Evolutionary conservation across 2,329 filamentous ascomycete species (phyloP).

Genomic region (Pseudogymnoascus sp.): DNA sequence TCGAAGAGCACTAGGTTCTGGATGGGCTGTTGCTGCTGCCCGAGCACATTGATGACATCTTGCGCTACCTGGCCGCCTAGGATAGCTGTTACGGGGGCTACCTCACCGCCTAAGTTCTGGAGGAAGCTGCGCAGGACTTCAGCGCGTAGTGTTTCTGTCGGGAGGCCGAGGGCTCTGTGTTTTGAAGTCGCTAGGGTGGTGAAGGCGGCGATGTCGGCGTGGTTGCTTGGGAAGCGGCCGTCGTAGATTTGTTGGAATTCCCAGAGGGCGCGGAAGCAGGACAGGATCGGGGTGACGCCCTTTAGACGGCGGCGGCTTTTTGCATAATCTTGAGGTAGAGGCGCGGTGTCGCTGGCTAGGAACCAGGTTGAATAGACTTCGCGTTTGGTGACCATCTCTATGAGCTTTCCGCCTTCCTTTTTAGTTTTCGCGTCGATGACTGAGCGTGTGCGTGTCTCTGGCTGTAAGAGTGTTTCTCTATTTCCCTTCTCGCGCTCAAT

Average conservation of each 20-base stretch:
- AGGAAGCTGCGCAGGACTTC: constrained; percentile 77
- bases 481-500: constrained; percentile 81
- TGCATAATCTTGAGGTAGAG: constrained; percentile 60
- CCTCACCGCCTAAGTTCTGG: constrained; percentile 74
- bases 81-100: constrained; percentile 80
- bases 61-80: constrained; percentile 86
- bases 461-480: constrained; percentile 46
- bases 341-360: constrained; percentile 69
- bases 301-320: constrained; percentile 59
- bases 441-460: constrained; percentile 70
- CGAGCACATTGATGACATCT: constrained; percentile 94
- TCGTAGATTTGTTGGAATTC: constrained; percentile 60
- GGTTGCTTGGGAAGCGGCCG: constrained; percentile 44
- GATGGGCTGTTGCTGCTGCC: constrained; percentile 83
- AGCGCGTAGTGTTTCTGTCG: constrained; percentile 55
- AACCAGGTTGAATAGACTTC: constrained; percentile 84
- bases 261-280: constrained; percentile 84
- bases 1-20: constrained; percentile 94
- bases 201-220: constrained; percentile 64
- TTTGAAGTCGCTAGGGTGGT: constrained; percentile 69
- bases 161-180: constrained; percentile 65
- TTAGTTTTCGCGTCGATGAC: constrained; percentile 65
- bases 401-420: constrained; percentile 58
- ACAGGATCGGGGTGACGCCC: constrained; percentile 74
- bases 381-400: constrained; percentile 84